Percentiles rank a stretch among this genome's conserved stretches.
These are phyloP conservation scores for Boletus rubropictus DNA, from an alignment of 768 basidiomycete genomes.

Conservation along the genomic window DNA sequence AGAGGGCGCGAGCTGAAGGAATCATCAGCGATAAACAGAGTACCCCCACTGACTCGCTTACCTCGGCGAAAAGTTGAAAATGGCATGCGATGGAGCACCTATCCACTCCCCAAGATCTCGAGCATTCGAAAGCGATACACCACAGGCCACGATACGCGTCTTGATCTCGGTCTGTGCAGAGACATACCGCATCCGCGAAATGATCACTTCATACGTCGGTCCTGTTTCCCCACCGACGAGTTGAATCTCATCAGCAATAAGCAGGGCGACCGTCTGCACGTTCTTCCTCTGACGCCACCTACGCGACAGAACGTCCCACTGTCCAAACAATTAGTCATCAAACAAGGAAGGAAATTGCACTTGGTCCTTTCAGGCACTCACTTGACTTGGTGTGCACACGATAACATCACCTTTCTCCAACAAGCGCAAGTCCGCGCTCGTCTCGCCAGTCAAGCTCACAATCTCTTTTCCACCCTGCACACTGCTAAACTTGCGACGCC, in stretches of 20 bases:
- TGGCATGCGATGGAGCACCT: slow-evolving; percentile 85
- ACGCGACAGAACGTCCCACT: slow-evolving; percentile 95
- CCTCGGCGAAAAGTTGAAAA: slow-evolving; percentile 98
- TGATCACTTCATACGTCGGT: slow-evolving; percentile 92
- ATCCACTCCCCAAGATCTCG: slow-evolving; percentile 98
- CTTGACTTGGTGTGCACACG: slow-evolving; percentile 89
- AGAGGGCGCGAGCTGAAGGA: slow-evolving; percentile 78
- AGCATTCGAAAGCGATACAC: slow-evolving; percentile 93
- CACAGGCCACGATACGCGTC: slow-evolving; percentile 91
- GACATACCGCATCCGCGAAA: slow-evolving; percentile 95
- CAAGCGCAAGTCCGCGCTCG: slow-evolving; percentile 82
- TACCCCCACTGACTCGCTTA: slow-evolving; percentile 25
- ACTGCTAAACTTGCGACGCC: slow-evolving; percentile 75
- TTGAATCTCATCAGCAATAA: slow-evolving; percentile 95
- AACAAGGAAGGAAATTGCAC: neutral
- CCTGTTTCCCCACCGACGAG: slow-evolving; percentile 92
- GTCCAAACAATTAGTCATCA: slow-evolving; percentile 2
- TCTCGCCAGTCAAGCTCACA: slow-evolving; percentile 89
- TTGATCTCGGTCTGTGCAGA: slow-evolving; percentile 89
- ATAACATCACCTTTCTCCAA: slow-evolving; percentile 90
- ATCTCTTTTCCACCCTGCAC: slow-evolving; percentile 93
- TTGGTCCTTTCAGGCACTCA: slow-evolving; percentile 34
- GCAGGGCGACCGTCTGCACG: slow-evolving; percentile 84
- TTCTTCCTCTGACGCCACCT: slow-evolving; percentile 97
- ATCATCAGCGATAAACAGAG: slow-evolving; percentile 5